Evolutionary conservation across 1,284 basidiomycete genomes (phyloP).

Genomic region (Tilletia setariae): DNA sequence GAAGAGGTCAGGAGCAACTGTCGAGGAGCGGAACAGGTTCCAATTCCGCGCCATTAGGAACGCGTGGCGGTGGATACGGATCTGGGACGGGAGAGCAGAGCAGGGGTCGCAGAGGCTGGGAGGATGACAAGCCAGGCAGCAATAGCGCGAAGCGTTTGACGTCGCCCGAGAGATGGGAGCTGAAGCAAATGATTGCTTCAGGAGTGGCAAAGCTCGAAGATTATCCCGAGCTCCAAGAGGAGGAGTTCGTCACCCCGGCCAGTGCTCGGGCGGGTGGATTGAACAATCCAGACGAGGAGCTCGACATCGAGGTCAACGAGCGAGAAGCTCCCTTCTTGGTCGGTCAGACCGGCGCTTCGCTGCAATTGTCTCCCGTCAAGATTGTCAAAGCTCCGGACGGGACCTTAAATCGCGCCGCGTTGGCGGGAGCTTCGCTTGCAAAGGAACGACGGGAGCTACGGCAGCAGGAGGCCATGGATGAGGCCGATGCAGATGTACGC

Average conservation of each 20-base stretch:
- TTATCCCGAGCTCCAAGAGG: slow-evolving; percentile 90
- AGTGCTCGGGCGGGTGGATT: slow-evolving; percentile 27
- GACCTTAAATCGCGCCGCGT: slow-evolving; percentile 81
- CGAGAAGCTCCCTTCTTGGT: slow-evolving; percentile 94
- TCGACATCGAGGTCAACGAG: slow-evolving; percentile 95
- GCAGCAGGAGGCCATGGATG: slow-evolving; percentile 89
- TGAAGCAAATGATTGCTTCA: slow-evolving; percentile 96
- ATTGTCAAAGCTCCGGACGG: slow-evolving; percentile 67
- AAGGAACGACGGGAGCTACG: slow-evolving; percentile 91
- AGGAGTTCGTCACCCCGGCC: slow-evolving; percentile 39
- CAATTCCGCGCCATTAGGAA: slow-evolving; percentile 57
- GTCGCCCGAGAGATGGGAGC: slow-evolving; percentile 97
- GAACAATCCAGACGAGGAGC: slow-evolving; percentile 60
- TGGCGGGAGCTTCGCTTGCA: slow-evolving; percentile 85
- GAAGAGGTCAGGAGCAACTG: slow-evolving; percentile 28
- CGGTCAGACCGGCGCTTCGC: slow-evolving; percentile 89
- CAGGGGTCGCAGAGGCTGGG: slow-evolving; percentile 15
- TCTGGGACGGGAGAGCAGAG: background rate
- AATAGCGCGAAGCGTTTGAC: slow-evolving; percentile 76
- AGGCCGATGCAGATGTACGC: slow-evolving; percentile 85
- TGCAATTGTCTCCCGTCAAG: slow-evolving; percentile 94
- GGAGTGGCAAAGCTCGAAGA: slow-evolving; percentile 88
- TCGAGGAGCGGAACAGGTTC: slow-evolving; percentile 54
- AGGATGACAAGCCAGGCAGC: slow-evolving; percentile 36
- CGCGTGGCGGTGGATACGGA: slow-evolving; percentile 19